Conservation (phyloP, 306 rosid species). For the Alnus rubra region DNA sequence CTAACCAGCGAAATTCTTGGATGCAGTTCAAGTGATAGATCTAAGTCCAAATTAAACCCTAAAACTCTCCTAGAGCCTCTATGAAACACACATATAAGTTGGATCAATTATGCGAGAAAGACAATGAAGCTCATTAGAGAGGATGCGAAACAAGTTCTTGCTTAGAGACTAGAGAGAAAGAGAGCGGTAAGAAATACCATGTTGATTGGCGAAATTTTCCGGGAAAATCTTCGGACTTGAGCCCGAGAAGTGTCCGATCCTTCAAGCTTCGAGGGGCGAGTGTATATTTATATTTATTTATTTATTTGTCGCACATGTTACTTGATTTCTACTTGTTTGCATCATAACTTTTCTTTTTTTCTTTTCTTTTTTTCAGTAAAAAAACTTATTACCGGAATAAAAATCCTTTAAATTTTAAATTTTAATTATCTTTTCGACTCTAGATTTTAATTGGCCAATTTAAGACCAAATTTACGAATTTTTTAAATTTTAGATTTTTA, state of each 20-base stretch:
- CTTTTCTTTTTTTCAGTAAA: too few relatives aligned
- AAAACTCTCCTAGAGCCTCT: not conserved
- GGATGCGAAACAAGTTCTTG: not conserved
- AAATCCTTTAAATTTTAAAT: too few relatives aligned
- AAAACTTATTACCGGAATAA: too few relatives aligned
- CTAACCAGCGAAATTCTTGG: constrained; percentile 1
- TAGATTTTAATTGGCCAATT: too few relatives aligned
- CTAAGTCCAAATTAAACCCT: not conserved
- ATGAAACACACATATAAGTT: not conserved
- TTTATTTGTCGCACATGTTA: too few relatives aligned
- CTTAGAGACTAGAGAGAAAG: constrained; percentile 1
- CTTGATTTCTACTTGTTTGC: too few relatives aligned
- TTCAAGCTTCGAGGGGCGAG: not conserved
- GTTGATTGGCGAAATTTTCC: constrained; percentile 21
- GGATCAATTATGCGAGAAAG: not conserved
- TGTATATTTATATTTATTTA: not conserved
- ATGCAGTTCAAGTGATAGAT: constrained; percentile 14
- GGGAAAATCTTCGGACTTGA: constrained; percentile 11
- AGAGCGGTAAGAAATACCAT: constrained; percentile 32
- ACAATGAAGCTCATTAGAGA: not conserved
- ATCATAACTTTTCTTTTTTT: too few relatives aligned
- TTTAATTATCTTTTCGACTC: too few relatives aligned
- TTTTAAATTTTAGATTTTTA: too few relatives aligned
- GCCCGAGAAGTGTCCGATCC: not conserved
- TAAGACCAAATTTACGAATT: too few relatives aligned